A percentile compares a stretch with the other conserved stretches of the same genome.
phyloP scores from a whole-genome alignment of 106 monocot species.

The Dioscorea dumetorum region DNA sequence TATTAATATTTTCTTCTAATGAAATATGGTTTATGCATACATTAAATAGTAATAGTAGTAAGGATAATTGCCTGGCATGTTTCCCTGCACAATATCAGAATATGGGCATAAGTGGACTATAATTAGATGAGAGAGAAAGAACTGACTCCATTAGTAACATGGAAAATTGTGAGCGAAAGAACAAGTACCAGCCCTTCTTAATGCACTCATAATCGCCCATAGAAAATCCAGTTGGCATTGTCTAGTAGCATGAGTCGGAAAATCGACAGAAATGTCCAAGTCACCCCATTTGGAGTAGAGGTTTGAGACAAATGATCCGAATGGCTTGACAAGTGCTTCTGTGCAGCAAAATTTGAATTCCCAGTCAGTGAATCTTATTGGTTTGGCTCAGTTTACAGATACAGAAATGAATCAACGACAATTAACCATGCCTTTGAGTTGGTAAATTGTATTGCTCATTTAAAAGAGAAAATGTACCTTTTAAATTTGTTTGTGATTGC shows the following conservation, averaged over 20 bases:
- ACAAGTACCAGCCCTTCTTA: constrained; percentile 34
- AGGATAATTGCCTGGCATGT: too few species aligned
- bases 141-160: too few species aligned
- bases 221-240: constrained; percentile 25
- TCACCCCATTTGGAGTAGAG: constrained; percentile 66
- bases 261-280: constrained; percentile 52
- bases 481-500: too few species aligned
- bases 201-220: constrained; percentile 22
- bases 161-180: not conserved
- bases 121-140: too few species aligned
- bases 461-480: too few species aligned
- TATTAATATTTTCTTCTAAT: too few species aligned
- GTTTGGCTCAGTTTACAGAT: constrained; percentile 18
- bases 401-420: constrained; percentile 11
- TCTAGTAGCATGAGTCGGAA: constrained; percentile 9
- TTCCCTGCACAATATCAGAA: too few species aligned
- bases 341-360: not conserved
- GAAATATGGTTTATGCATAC: too few species aligned
- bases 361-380: constrained; percentile 37
- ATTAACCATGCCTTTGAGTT: too few species aligned
- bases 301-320: constrained; percentile 71
- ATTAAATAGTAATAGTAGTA: too few species aligned
- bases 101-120: too few species aligned
- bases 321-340: constrained; percentile 49
- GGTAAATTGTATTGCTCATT: too few species aligned